Percentiles rank a stretch among this genome's conserved stretches.
phyloP scores from a whole-genome alignment of 805 yeast genomes.

The Candida ovalis region DNA sequence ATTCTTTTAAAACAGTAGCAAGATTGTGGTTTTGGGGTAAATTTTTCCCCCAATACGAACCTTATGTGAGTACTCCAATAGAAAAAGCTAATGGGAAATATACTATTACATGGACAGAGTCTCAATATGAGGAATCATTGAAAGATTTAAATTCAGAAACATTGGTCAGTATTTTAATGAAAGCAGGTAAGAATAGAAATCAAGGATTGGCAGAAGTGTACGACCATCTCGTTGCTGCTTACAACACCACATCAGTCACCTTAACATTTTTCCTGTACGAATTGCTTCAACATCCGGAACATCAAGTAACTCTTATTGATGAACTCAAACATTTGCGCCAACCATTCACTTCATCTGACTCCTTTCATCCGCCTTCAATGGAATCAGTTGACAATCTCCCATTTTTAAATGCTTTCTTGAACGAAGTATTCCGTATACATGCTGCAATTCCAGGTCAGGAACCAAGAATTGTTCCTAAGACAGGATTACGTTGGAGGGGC shows the following conservation, averaged over 20 bases:
- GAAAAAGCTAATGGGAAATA: background rate
- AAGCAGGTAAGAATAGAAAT: background rate
- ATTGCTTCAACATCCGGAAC: background rate
- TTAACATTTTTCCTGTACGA: background rate
- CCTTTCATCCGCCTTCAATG: background rate
- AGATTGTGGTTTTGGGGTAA: conserved; percentile 1
- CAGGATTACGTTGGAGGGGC: conserved; percentile 13
- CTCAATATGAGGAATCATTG: background rate
- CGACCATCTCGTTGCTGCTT: background rate
- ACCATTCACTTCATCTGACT: background rate
- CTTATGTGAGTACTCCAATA: background rate
- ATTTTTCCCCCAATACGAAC: background rate
- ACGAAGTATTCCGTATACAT: background rate
- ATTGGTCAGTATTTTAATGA: background rate
- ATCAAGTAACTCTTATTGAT: background rate
- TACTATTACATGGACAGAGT: background rate
- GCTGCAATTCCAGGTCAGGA: background rate
- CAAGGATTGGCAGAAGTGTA: background rate
- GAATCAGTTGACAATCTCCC: background rate
- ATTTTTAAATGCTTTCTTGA: background rate
- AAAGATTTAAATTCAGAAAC: background rate
- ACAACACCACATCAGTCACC: background rate
- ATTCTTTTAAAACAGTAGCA: background rate
- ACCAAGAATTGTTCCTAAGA: conserved; percentile 43
- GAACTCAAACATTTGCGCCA: background rate